Evolutionary conservation across 129 eudicot species (phyloP), one percentile per base, ranked within the genome.

Genomic region (Chrysanthemum lavandulifolium): DNA sequence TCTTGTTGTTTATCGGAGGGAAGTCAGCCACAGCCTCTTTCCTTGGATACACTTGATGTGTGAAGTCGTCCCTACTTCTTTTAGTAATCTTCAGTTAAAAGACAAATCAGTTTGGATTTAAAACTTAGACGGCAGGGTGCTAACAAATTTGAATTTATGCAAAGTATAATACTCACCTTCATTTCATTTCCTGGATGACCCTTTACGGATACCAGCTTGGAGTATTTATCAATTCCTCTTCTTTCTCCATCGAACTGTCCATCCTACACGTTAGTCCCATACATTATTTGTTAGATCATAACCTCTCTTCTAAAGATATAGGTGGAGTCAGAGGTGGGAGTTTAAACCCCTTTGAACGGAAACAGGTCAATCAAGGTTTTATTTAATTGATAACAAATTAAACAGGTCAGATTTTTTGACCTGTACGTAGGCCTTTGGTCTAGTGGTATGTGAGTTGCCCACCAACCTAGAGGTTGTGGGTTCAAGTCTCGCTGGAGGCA

Each of bases 41-140:
- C 62, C 77, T 84, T 62, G 77, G 64, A 86, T 78, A 67, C 59
- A 61, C 77, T 55, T 83, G 81, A 51, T 78, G 78, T 47, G 81
- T 56, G 67, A 68, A 77, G 6, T 86, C 91, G 6, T 80, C 86
- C 84, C 87, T 81, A 55, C 61, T 77, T 79, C 95, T 81, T 82
- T 94, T 88, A 58, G 73, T 73, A 76, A 78, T 82, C 96, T 84
- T 76, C 40, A 23, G 13, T 25, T 23, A 11, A 33, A 40, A 69
- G 14, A 61, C 61, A 62, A 64, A 45, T 9, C 60, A 23, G 45
- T 15, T 15, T 10, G n/a, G 60, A 65, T 59, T 36, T 10, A 54
- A 43, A 53, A 7, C 57, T 33, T 53, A 10, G 65, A 71, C 51
- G 23, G 36, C 40, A 23, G 12, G 21, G 45, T 61, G 52, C 54